A percentile compares a stretch with the other conserved stretches of the same genome.
phyloP scores from a whole-genome alignment of 139 green algal species.

The Eudorina sp. region DNA sequence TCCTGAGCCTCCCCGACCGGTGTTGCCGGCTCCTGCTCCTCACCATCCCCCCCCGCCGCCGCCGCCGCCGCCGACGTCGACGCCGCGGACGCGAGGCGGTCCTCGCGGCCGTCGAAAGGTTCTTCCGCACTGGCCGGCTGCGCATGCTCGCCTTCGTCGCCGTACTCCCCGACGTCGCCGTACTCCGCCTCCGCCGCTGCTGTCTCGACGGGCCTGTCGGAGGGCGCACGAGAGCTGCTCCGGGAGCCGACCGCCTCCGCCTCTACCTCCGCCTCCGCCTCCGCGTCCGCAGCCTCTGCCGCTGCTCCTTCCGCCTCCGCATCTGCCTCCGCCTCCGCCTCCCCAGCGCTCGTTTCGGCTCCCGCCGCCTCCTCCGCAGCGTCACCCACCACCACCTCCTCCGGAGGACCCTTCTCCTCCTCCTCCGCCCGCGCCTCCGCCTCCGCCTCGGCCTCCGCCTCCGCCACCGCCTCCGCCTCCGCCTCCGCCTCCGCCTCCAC shows the following conservation, averaged over 20 bases:
- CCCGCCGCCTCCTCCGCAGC: neutral
- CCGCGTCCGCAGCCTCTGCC: neutral
- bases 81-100: too few relatives aligned
- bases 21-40: too few relatives aligned
- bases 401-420: too few relatives aligned
- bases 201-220: too few relatives aligned
- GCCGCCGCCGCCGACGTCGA: too few relatives aligned
- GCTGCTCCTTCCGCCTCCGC: neutral
- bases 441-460: neutral
- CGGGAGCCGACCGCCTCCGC: too few relatives aligned
- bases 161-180: neutral
- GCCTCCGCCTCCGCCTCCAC: neutral
- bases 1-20: too few relatives aligned
- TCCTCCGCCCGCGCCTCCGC: neutral
- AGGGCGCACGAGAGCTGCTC: too few relatives aligned
- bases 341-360: neutral
- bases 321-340: neutral
- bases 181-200: neutral
- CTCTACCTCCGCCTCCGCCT: too few relatives aligned
- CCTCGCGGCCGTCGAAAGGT: too few relatives aligned
- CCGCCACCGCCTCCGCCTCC: neutral
- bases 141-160: neutral
- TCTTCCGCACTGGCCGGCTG: too few relatives aligned
- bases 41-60: too few relatives aligned
- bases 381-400: neutral